phyloP scores from a whole-genome alignment of 2,329 filamentous ascomycete species.

The Akanthomyces uredinophilus region DNA sequence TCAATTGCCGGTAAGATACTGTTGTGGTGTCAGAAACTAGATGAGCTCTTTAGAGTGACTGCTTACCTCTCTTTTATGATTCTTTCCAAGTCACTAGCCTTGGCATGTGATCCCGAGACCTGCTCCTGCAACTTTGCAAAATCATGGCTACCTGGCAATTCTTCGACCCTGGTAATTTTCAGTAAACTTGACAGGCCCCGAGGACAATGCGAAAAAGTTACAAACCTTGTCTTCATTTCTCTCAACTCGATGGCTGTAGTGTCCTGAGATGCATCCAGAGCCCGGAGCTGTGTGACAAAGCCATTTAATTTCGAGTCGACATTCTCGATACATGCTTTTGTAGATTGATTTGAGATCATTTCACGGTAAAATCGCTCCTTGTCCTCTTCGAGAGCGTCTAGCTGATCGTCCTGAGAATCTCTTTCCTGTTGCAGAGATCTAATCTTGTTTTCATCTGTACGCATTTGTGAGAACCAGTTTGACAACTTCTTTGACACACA shows the following conservation, averaged over 20 bases:
- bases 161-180: not conserved
- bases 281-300: not conserved
- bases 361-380: not conserved
- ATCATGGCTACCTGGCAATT: not conserved
- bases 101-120: not conserved
- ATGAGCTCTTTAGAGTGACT: not conserved
- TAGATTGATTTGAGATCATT: not conserved
- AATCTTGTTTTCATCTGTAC: conserved; percentile 2
- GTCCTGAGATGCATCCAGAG: conserved; percentile 1
- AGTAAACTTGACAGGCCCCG: not conserved
- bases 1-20: not conserved
- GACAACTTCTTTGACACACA: not conserved
- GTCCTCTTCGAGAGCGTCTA: not conserved
- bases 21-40: not conserved
- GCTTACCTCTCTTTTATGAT: not conserved
- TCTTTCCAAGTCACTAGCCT: not conserved
- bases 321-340: not conserved
- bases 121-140: not conserved
- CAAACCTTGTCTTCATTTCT: not conserved
- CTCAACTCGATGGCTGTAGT: not conserved
- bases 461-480: not conserved
- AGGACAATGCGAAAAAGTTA: not conserved
- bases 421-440: not conserved
- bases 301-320: not conserved
- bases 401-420: not conserved